A percentile compares a stretch with the other conserved stretches of the same genome.
These are phyloP conservation scores for Colletotrichum graminicola DNA, from an alignment of 2,329 filamentous ascomycete genomes.

Conservation along the genomic window DNA sequence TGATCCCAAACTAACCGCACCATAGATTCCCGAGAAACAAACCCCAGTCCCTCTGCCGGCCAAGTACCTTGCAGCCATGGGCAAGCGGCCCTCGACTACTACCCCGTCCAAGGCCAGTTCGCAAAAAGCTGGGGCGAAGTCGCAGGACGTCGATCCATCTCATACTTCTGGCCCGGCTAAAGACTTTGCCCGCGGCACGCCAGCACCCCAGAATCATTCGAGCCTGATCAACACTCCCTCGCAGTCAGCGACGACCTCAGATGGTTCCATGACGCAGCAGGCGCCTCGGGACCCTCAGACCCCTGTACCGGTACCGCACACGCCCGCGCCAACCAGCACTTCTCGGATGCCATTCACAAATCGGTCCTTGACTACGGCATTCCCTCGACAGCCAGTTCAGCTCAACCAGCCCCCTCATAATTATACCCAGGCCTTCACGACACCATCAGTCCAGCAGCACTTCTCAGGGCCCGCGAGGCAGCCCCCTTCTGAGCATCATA, in stretches of 20 bases:
- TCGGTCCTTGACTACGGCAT: constrained; percentile 17
- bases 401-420: background rate
- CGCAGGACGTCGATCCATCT: constrained; percentile 2
- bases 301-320: constrained; percentile 19
- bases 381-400: constrained; percentile 18
- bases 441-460: constrained; percentile 15
- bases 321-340: background rate
- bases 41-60: constrained; percentile 60
- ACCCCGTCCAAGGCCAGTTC: constrained; percentile 31
- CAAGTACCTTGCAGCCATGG: constrained; percentile 58
- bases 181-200: background rate
- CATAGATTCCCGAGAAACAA: constrained; percentile 54
- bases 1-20: constrained; percentile 45
- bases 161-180: constrained; percentile 1
- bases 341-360: constrained; percentile 37
- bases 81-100: constrained; percentile 46
- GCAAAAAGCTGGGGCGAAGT: background rate
- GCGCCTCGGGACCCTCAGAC: constrained; percentile 6
- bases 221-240: background rate
- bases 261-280: background rate
- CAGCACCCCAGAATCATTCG: background rate
- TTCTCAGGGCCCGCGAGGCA: constrained; percentile 5
- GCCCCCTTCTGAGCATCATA: constrained; percentile 29
- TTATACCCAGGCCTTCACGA: background rate
- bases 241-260: background rate